Conservation (phyloP, 139 green algal genomes). For the Yamagishiella unicocca region DNA sequence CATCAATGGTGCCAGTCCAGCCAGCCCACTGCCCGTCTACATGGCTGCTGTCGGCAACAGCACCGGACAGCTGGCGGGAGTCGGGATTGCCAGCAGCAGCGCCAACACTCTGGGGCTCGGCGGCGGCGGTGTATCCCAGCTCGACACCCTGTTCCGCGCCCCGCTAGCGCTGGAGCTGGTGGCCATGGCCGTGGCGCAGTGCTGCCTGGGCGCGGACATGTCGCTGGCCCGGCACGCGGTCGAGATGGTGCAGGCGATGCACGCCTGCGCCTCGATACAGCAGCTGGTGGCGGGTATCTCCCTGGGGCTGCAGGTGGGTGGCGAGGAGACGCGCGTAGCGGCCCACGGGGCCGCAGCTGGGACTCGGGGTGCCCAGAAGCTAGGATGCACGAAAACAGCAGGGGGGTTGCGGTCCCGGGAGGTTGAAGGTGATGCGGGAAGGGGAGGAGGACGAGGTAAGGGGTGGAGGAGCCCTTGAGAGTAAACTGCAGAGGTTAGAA, state of each 20-base stretch:
- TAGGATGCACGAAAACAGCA: too few species aligned
- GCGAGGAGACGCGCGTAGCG: neutral
- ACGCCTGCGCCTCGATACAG: slow-evolving; percentile 48
- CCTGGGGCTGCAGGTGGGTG: slow-evolving; percentile 29
- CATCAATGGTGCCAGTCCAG: neutral
- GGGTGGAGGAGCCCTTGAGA: too few species aligned
- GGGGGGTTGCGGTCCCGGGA: too few species aligned
- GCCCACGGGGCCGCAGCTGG: too few species aligned
- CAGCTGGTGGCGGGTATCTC: slow-evolving; percentile 40
- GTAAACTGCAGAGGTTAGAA: too few species aligned
- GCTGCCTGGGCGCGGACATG: slow-evolving; percentile 44
- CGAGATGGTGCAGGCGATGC: slow-evolving; percentile 51
- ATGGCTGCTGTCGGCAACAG: neutral
- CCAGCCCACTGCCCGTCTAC: neutral
- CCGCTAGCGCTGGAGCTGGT: slow-evolving; percentile 36
- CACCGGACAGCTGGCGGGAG: too few species aligned
- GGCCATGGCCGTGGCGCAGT: slow-evolving; percentile 44
- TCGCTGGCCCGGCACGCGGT: slow-evolving; percentile 32
- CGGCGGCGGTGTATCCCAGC: neutral
- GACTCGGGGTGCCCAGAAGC: too few species aligned
- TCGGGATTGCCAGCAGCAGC: too few species aligned
- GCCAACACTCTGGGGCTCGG: too few species aligned
- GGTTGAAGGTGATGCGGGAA: too few species aligned
- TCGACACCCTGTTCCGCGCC: slow-evolving; percentile 35
- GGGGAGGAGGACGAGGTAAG: too few species aligned